phyloP scores from a whole-genome alignment of 2,329 filamentous ascomycete genomes.

The Talaromyces marneffei region DNA sequence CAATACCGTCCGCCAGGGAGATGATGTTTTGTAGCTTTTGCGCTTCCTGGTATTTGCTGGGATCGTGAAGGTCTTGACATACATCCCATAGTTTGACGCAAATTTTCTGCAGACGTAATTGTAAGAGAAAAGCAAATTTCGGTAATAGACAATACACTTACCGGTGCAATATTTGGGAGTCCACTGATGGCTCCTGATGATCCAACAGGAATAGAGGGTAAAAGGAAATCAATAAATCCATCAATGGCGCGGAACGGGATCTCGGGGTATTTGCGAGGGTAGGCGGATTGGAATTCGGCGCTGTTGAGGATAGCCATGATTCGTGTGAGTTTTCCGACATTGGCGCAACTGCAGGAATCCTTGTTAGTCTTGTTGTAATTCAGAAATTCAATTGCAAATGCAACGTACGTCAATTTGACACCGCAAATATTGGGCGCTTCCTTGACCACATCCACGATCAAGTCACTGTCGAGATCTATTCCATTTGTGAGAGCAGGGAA shows the following conservation, averaged over 20 bases:
- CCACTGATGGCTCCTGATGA: slow-evolving; percentile 6
- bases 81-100: slow-evolving; percentile 8
- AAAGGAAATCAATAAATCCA: slow-evolving; percentile 10
- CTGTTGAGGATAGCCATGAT: slow-evolving; percentile 7
- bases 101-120: background rate
- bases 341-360: no score
- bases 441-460: no score
- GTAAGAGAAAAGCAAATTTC: no score
- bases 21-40: slow-evolving; percentile 3
- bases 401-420: no score
- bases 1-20: slow-evolving; percentile 2
- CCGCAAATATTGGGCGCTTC: no score
- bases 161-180: slow-evolving; percentile 6
- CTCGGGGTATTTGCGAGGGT: slow-evolving; percentile 1
- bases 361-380: no score
- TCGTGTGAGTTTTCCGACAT: slow-evolving; percentile 8
- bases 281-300: background rate
- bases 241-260: slow-evolving; percentile 8
- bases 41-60: slow-evolving; percentile 2
- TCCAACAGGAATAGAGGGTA: slow-evolving; percentile 3
- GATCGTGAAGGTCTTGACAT: background rate
- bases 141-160: background rate
- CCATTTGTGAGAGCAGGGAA: no score
- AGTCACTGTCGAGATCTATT: no score
- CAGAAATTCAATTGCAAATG: no score